phyloP scores from a whole-genome alignment of 805 yeast species.

The Lipomyces spencermartinsiae region DNA sequence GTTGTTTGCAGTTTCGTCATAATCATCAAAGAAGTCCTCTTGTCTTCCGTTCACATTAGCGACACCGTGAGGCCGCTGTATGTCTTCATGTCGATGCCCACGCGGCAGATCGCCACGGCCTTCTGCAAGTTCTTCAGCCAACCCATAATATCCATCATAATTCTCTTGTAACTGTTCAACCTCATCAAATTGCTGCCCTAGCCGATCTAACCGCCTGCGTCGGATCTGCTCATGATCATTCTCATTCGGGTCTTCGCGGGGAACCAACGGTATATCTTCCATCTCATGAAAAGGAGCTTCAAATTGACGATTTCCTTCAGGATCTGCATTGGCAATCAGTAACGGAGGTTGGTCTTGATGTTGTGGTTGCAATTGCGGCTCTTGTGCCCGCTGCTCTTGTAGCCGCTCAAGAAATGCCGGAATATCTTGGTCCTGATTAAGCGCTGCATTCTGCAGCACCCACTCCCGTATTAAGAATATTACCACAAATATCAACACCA shows the following conservation, averaged over 20 bases:
- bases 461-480: constrained; percentile 50
- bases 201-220: neutral
- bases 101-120: neutral
- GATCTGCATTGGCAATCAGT: neutral
- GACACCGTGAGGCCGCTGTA: neutral
- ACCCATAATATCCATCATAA: neutral
- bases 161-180: neutral
- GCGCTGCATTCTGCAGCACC: constrained; percentile 45
- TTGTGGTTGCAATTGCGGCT: constrained; percentile 7
- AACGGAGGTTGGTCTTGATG: neutral
- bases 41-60: neutral
- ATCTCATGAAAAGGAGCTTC: neutral
- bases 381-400: neutral
- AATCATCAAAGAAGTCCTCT: neutral
- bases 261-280: neutral
- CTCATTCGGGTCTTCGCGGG: neutral
- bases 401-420: neutral
- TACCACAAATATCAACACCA: constrained; percentile 48
- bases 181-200: constrained; percentile 2
- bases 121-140: neutral
- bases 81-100: neutral
- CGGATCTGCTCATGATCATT: neutral
- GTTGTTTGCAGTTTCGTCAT: constrained; percentile 11
- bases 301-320: neutral
- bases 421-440: constrained; percentile 23